Evolutionary conservation across 2,329 filamentous ascomycete species (phyloP).

Genomic region (Xenosphaeropsis pyriputrescens): DNA sequence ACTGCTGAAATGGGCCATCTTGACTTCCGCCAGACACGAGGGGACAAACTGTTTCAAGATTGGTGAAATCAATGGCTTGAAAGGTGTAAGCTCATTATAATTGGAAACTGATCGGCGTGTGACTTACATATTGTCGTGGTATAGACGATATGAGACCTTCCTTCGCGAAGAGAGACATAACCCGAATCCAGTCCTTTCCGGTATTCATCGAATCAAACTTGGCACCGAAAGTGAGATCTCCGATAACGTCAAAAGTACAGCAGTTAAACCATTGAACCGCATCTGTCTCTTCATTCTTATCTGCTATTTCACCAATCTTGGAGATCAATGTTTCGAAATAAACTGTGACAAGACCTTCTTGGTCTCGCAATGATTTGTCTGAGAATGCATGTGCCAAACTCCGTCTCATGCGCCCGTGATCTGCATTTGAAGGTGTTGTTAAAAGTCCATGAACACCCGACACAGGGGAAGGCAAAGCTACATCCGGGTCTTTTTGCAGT

Average conservation of each 20-base stretch:
- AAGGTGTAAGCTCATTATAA: too few species aligned
- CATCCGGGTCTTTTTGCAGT: neutral
- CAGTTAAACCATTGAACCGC: slow-evolving; percentile 6
- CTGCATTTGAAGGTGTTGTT: neutral
- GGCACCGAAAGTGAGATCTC: slow-evolving; percentile 27
- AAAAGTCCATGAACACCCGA: neutral
- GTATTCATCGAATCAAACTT: slow-evolving; percentile 19
- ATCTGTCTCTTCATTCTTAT: neutral
- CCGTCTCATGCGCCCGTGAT: neutral
- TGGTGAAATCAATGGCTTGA: too few species aligned
- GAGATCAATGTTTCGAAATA: slow-evolving; percentile 7
- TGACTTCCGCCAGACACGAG: too few species aligned
- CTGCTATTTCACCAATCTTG: neutral
- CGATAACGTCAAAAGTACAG: slow-evolving; percentile 23
- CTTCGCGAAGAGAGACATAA: too few species aligned
- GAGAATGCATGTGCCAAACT: slow-evolving; percentile 15
- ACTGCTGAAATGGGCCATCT: too few species aligned
- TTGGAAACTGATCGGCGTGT: too few species aligned
- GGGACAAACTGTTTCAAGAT: too few species aligned
- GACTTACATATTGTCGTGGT: too few species aligned
- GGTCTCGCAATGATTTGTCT: slow-evolving; percentile 13
- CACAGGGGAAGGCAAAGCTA: neutral
- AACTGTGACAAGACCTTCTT: slow-evolving; percentile 15
- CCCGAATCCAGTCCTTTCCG: neutral
- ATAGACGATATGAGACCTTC: too few species aligned